A percentile compares a stretch with the other conserved stretches of the same genome.
These are phyloP conservation scores for Pythium dissotocum DNA, from an alignment of 352 stramenopile species.

Conservation along the genomic window DNA sequence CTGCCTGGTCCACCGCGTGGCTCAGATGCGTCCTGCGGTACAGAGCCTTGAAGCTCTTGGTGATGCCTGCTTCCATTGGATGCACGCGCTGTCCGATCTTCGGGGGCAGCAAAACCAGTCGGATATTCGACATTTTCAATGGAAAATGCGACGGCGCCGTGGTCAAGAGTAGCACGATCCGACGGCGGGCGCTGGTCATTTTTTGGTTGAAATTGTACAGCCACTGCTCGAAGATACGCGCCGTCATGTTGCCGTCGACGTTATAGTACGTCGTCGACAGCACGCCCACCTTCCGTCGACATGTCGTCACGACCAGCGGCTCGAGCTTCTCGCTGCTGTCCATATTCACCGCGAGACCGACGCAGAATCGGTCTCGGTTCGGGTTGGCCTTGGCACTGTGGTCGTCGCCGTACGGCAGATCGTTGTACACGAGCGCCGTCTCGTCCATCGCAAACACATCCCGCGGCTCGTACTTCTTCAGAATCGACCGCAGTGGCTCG, in stretches of 20 bases:
- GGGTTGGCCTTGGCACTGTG: conserved; percentile 1
- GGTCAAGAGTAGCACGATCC: conserved; percentile 12
- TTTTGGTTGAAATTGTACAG: conserved; percentile 28
- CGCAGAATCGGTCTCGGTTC: conserved; percentile 14
- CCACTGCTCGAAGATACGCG: conserved; percentile 27
- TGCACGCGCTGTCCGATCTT: not conserved
- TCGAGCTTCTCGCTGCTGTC: conserved; percentile 26
- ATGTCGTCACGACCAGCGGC: conserved; percentile 22
- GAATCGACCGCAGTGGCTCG: conserved; percentile 3
- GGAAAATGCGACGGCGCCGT: conserved; percentile 22
- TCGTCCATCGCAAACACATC: conserved; percentile 25
- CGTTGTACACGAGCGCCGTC: conserved; percentile 19
- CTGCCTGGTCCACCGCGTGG: conserved; percentile 23
- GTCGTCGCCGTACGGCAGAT: conserved; percentile 11
- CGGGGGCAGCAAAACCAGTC: conserved; percentile 2
- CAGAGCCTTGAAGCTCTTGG: conserved; percentile 25
- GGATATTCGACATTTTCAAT: conserved; percentile 19
- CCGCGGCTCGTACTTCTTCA: conserved; percentile 16
- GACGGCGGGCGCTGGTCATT: conserved; percentile 17
- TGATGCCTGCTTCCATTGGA: conserved; percentile 14
- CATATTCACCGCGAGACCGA: conserved; percentile 22
- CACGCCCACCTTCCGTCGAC: conserved; percentile 7
- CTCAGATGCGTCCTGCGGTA: conserved; percentile 26
- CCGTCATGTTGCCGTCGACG: conserved; percentile 21
- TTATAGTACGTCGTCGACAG: conserved; percentile 19